phyloP scores from a whole-genome alignment of 2,329 filamentous ascomycete species.

The Macrophomina phaseolina region DNA sequence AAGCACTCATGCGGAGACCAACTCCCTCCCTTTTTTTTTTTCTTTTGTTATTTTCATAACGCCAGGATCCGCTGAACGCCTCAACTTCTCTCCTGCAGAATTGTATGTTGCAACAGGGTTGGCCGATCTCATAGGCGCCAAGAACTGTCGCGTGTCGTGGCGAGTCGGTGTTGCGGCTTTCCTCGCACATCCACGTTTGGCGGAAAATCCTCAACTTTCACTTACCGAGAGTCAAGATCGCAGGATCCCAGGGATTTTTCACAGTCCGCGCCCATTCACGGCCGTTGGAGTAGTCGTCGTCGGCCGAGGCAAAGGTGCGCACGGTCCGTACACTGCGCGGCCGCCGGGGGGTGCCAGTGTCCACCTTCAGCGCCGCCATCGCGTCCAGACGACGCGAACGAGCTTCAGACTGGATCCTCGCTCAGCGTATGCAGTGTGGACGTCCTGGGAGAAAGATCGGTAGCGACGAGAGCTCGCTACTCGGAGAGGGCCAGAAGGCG shows the following conservation, averaged over 20 bases:
- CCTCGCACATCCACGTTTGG: no score
- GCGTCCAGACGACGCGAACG: conserved; percentile 3
- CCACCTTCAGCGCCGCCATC: conserved; percentile 21
- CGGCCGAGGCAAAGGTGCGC: conserved; percentile 39
- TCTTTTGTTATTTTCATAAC: no score
- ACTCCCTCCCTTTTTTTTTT: no score
- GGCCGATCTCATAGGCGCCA: no score
- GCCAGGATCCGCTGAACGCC: no score
- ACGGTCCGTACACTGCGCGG: conserved; percentile 38
- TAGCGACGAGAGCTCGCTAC: not conserved
- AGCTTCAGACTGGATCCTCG: not conserved
- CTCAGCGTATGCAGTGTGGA: not conserved
- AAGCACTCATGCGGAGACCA: no score
- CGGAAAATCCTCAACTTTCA: conserved; percentile 10
- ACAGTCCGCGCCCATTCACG: conserved; percentile 50
- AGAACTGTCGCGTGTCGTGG: no score
- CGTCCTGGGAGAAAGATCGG: not conserved
- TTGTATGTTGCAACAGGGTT: no score
- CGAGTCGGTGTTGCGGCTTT: no score
- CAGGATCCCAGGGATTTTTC: conserved; percentile 55
- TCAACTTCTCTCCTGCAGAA: no score
- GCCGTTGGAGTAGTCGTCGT: conserved; percentile 47
- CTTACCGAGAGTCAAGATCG: conserved; percentile 53
- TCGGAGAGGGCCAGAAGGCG: not conserved
- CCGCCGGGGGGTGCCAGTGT: conserved; percentile 28